Base-by-base conservation (phyloP, 1,284 basidiomycete species). In the Cryptococcus neoformans region DNA sequence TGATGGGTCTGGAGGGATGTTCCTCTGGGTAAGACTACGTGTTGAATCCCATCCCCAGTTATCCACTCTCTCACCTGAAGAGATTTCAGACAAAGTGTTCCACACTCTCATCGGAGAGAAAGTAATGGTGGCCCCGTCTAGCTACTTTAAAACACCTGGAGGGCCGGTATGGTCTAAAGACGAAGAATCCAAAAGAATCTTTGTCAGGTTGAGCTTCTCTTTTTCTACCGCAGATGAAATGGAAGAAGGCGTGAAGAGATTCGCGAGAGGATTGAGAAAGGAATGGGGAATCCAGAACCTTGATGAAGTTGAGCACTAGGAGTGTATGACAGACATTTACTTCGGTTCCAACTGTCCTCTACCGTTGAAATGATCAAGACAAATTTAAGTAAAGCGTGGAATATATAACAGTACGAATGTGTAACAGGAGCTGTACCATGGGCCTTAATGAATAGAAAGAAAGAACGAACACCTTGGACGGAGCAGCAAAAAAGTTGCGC, bases 1-100 rank as follows among this genome's bases (percentile, higher is more conserved):
- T n/a, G 44, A 57, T 14, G 51, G 58, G 6, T 51, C 50, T 4
- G 69, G 66, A 4, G 72, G 72, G 42, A 73, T 73, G 72, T 73
- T 73, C 65, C 53, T 69, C 60, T 72, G 63, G 62, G 46, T 72
- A 35, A 61, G 68, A 21, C 54, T 74, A 17, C 60, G 61, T 34
- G 55, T 63, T 49, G 69, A 68, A 49, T 56, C 53, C n/a, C 70
- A 74, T 57, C 72, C 72, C 6, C 52, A 53, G 34, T 50, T 58
- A 38, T 39, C 12, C 28, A 6, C 50, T 1, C 12, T 55, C 9
- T 41, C 60, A 6, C 64, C 67, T 12, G 59, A 64, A 47, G 66
- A 66, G 11, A 60, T 72, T 53, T 49, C 62, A 12, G 53, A 64
- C n/a, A 36, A 57, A n/a, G 55, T 64, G n/a, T 72, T 72, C 62